phyloP scores from a whole-genome alignment of 768 basidiomycete species.

The Imleria badia region DNA sequence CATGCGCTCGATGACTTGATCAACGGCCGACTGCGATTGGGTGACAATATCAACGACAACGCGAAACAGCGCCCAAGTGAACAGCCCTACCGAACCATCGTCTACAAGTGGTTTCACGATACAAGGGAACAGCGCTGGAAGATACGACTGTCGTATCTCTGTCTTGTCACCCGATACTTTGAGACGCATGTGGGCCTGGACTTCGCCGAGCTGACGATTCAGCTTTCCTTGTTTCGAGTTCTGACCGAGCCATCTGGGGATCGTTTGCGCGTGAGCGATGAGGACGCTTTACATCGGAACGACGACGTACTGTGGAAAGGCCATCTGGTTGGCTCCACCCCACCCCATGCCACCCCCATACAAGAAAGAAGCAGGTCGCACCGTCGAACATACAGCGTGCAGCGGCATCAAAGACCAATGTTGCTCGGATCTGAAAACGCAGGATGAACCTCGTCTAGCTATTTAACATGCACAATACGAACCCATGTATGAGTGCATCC shows the following conservation, averaged over 20 bases:
- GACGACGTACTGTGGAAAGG: slow-evolving; percentile 78
- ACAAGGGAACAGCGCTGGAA: slow-evolving; percentile 83
- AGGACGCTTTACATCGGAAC: neutral
- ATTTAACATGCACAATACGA: neutral
- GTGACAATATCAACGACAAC: neutral
- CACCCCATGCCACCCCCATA: slow-evolving; percentile 75
- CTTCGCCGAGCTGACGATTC: slow-evolving; percentile 77
- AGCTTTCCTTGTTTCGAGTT: slow-evolving; percentile 93
- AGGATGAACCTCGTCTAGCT: neutral
- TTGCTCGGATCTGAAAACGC: slow-evolving; percentile 71
- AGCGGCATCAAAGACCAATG: slow-evolving; percentile 96
- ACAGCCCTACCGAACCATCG: slow-evolving; percentile 60
- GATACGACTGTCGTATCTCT: slow-evolving; percentile 89
- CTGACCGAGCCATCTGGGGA: slow-evolving; percentile 88
- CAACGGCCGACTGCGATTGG: slow-evolving; percentile 48
- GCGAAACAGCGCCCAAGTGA: neutral
- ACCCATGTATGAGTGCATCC: slow-evolving; percentile 94
- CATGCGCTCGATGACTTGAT: slow-evolving; percentile 83
- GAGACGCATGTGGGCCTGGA: slow-evolving; percentile 94
- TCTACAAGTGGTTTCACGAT: slow-evolving; percentile 79
- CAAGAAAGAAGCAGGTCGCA: slow-evolving; percentile 80
- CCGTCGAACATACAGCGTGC: slow-evolving; percentile 88
- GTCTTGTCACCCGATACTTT: slow-evolving; percentile 87
- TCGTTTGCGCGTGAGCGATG: neutral
- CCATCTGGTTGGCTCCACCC: slow-evolving; percentile 62